phyloP scores from a whole-genome alignment of 495 filamentous ascomycete genomes.

The Aspergillus haitiensis region DNA sequence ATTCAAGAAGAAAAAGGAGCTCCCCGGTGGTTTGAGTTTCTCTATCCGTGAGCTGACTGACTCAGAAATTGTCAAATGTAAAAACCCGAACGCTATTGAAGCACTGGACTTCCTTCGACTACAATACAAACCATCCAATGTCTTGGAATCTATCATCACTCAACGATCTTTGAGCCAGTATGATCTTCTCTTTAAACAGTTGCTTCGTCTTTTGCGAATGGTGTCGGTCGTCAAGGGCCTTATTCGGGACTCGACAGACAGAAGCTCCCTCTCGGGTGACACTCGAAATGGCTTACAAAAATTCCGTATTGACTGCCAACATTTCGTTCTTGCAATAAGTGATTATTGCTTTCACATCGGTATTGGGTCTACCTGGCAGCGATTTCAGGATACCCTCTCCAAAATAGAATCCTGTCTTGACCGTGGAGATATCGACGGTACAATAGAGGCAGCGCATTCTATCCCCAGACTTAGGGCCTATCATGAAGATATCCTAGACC shows the following conservation, averaged over 20 bases:
- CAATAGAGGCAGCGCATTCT: slow-evolving; percentile 53
- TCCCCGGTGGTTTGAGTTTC: slow-evolving; percentile 84
- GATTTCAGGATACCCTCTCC: slow-evolving; percentile 64
- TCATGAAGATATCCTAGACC: slow-evolving; percentile 76
- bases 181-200: slow-evolving; percentile 75
- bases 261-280: slow-evolving; percentile 37
- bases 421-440: slow-evolving; percentile 45
- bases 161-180: slow-evolving; percentile 68
- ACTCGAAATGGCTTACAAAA: slow-evolving; percentile 51
- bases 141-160: slow-evolving; percentile 73
- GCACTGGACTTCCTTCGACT: slow-evolving; percentile 89
- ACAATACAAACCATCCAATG: slow-evolving; percentile 75
- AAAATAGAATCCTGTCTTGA: slow-evolving; percentile 60
- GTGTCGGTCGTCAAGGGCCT: slow-evolving; percentile 72
- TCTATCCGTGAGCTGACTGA: slow-evolving; percentile 76
- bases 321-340: slow-evolving; percentile 68
- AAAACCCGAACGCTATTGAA: slow-evolving; percentile 75
- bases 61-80: slow-evolving; percentile 73
- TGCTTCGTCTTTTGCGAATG: slow-evolving; percentile 79
- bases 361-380: slow-evolving; percentile 67
- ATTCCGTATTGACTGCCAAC: slow-evolving; percentile 74
- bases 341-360: slow-evolving; percentile 77
- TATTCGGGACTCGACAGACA: slow-evolving; percentile 56
- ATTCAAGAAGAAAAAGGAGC: slow-evolving; percentile 44
- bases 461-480: slow-evolving; percentile 65